Conservation (phyloP, 2,329 filamentous ascomycete species). For the Colletotrichum salicis region DNA sequence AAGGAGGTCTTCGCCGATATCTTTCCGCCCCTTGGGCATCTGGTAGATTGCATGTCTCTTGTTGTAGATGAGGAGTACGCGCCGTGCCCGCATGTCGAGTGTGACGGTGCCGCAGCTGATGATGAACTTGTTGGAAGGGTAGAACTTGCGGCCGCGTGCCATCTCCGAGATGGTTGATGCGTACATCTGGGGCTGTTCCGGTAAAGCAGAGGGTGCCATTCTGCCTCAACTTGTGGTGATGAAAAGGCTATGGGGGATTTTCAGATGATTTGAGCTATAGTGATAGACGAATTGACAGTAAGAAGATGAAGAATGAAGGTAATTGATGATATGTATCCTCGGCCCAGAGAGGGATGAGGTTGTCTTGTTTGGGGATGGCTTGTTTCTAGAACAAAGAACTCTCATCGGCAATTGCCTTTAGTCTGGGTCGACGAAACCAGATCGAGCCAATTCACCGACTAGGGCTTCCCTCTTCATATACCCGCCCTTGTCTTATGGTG, state of each 20-base stretch:
- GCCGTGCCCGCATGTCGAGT: slow-evolving; percentile 48
- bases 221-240: not conserved
- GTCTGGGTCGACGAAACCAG: not conserved
- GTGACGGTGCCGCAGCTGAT: slow-evolving; percentile 60
- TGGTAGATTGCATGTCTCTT: slow-evolving; percentile 54
- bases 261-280: not conserved
- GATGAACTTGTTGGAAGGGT: slow-evolving; percentile 53
- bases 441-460: not conserved
- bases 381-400: not conserved
- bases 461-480: slow-evolving; percentile 8
- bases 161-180: slow-evolving; percentile 25
- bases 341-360: not conserved
- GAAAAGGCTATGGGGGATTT: not conserved
- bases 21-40: slow-evolving; percentile 60
- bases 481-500: not conserved
- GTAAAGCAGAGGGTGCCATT: slow-evolving; percentile 28
- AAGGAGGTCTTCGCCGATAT: slow-evolving; percentile 56
- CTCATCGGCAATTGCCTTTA: not conserved
- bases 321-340: not conserved
- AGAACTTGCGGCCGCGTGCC: slow-evolving; percentile 42
- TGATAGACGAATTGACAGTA: not conserved
- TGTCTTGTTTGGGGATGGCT: not conserved
- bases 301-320: not conserved
- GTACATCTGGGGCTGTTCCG: slow-evolving; percentile 19
- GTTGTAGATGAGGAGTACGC: slow-evolving; percentile 57